These are phyloP conservation scores for Nidula niveotomentosa DNA, from an alignment of 1,284 basidiomycete genomes.

Conservation along the genomic window DNA sequence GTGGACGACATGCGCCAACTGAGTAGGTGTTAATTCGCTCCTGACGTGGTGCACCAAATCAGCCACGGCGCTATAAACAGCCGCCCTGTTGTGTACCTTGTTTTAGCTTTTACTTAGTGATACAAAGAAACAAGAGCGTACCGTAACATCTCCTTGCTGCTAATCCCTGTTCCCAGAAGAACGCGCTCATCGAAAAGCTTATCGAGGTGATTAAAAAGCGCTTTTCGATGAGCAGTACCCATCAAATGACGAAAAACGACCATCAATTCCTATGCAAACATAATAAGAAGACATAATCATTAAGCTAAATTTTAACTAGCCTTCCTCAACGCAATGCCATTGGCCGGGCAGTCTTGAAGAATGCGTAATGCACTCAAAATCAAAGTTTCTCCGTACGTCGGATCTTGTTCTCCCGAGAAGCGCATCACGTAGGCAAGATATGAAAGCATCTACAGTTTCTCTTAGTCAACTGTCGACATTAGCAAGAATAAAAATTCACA, in stretches of 20 bases:
- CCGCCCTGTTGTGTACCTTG: slow-evolving; percentile 48
- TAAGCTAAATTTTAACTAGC: slow-evolving; percentile 23
- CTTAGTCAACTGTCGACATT: slow-evolving; percentile 2
- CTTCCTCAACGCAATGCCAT: slow-evolving; percentile 82
- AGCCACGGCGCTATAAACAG: slow-evolving; percentile 88
- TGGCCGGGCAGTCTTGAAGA: slow-evolving; percentile 92
- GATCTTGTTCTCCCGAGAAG: slow-evolving; percentile 67
- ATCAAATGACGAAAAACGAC: slow-evolving; percentile 93
- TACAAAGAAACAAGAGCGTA: slow-evolving; percentile 26
- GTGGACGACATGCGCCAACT: slow-evolving; percentile 82
- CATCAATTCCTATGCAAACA: slow-evolving; percentile 75
- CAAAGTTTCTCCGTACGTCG: slow-evolving; percentile 81
- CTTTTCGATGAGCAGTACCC: slow-evolving; percentile 78
- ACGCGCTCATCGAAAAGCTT: slow-evolving; percentile 92
- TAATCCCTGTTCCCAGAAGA: slow-evolving; percentile 83
- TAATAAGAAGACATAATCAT: background rate
- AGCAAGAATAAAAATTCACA: slow-evolving; percentile 23
- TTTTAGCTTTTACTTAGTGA: background rate
- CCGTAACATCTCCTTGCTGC: slow-evolving; percentile 84
- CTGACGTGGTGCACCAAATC: slow-evolving; percentile 95
- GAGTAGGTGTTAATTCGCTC: slow-evolving; percentile 77
- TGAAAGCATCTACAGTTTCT: slow-evolving; percentile 72
- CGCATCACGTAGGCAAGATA: slow-evolving; percentile 93
- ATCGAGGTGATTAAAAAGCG: slow-evolving; percentile 85
- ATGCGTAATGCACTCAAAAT: slow-evolving; percentile 84